A percentile compares a stretch with the other conserved stretches of the same genome.
These are phyloP conservation scores for California macrophylla DNA, from an alignment of 441 rosid species.

Conservation along the genomic window DNA sequence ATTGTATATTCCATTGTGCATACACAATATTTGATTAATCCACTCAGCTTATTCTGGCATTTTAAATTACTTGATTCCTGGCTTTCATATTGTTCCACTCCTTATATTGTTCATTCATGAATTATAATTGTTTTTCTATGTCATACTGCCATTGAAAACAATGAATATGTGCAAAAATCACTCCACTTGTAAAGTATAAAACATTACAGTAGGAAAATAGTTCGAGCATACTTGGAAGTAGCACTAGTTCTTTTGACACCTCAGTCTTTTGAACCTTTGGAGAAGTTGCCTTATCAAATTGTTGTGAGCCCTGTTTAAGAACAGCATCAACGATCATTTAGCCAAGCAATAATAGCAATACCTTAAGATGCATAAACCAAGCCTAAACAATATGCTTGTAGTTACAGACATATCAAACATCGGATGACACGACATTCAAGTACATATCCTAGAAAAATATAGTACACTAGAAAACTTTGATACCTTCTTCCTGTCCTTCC, in stretches of 20 bases:
- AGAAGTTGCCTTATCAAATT: constrained; percentile 33
- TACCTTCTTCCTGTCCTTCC: constrained; percentile 70
- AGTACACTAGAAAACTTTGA: neutral
- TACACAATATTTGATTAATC: too few species aligned
- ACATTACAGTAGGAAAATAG: neutral
- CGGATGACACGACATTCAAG: too few species aligned
- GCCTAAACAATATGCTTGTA: neutral
- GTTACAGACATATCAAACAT: neutral
- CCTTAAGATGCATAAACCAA: neutral
- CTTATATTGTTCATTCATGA: neutral
- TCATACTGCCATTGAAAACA: neutral
- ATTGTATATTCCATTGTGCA: neutral
- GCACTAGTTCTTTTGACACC: constrained; percentile 30
- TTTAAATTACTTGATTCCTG: neutral
- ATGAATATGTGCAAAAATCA: constrained; percentile 3
- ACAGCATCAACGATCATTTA: constrained; percentile 9
- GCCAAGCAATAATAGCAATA: neutral
- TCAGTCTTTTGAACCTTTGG: constrained; percentile 38
- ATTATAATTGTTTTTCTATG: neutral
- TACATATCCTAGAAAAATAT: neutral
- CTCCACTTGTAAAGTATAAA: neutral
- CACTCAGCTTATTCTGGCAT: neutral
- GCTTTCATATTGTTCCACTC: neutral
- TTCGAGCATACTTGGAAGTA: constrained; percentile 38
- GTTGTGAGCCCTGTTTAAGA: constrained; percentile 39